These are phyloP conservation scores for Ceratobasidium sp. DNA, from an alignment of 1,284 basidiomycete genomes.

Conservation along the genomic window DNA sequence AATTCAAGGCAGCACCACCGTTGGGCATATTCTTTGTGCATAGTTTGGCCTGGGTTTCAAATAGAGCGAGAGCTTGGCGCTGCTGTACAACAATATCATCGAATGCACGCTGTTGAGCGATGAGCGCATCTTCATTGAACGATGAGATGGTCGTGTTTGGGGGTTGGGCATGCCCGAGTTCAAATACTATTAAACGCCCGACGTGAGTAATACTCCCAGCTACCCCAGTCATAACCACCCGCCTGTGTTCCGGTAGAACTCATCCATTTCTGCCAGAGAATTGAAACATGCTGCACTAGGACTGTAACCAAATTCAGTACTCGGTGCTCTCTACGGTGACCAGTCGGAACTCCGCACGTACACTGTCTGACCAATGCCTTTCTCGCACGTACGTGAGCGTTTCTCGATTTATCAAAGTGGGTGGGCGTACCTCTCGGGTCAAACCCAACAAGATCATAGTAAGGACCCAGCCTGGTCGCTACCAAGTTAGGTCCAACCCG, in stretches of 20 bases:
- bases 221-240: not conserved
- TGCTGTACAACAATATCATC: constrained; percentile 34
- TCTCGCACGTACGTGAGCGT: not conserved
- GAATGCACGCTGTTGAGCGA: constrained; percentile 23
- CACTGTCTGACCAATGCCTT: constrained; percentile 31
- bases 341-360: not conserved
- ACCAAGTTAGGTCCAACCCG: not conserved
- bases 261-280: constrained; percentile 37
- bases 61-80: constrained; percentile 46
- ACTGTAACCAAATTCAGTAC: constrained; percentile 43
- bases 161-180: constrained; percentile 28
- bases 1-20: constrained; percentile 52
- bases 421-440: constrained; percentile 31
- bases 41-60: constrained; percentile 51
- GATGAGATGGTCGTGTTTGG: constrained; percentile 17
- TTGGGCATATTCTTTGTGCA: constrained; percentile 51
- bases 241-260: constrained; percentile 35
- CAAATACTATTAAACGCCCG: constrained; percentile 9
- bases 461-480: constrained; percentile 14
- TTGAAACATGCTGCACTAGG: constrained; percentile 53
- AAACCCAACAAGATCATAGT: constrained; percentile 40
- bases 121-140: not conserved
- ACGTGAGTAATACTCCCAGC: not conserved
- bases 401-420: not conserved
- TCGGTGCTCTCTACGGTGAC: too few species aligned